Conservation (phyloP, 352 stramenopile species). For the Pythium volutum region DNA sequence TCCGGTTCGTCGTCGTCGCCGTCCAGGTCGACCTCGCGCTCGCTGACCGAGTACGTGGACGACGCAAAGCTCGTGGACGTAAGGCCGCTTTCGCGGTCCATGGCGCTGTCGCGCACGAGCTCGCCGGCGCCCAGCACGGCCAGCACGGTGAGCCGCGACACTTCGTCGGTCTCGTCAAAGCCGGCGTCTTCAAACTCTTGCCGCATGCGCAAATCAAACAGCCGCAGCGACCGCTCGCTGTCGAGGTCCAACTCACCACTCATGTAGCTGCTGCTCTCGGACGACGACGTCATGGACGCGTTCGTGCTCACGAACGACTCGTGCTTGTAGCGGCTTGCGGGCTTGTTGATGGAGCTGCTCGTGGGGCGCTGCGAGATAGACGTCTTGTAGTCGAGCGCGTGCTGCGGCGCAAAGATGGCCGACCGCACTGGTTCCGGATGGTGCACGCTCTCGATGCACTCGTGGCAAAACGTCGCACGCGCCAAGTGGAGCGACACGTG, state of each 20-base stretch:
- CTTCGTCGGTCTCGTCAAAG: not conserved
- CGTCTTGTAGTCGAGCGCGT: not conserved
- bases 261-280: not conserved
- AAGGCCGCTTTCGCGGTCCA: not conserved
- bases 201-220: not conserved
- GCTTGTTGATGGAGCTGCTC: not conserved
- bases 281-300: not conserved
- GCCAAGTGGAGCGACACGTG: slow-evolving; percentile 1
- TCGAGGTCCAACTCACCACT: not conserved
- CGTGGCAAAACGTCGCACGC: slow-evolving; percentile 9
- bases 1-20: not conserved
- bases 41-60: not conserved
- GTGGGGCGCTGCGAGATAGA: not conserved
- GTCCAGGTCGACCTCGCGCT: not conserved
- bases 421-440: not conserved
- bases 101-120: not conserved
- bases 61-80: not conserved
- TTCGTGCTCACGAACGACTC: not conserved
- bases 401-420: not conserved
- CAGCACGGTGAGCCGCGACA: not conserved
- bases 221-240: not conserved
- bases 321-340: not conserved
- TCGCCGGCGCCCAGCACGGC: not conserved
- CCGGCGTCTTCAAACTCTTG: not conserved
- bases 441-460: slow-evolving; percentile 11